Base-by-base conservation (phyloP, 2,329 filamentous ascomycete species). In the Fusarium concolor region DNA sequence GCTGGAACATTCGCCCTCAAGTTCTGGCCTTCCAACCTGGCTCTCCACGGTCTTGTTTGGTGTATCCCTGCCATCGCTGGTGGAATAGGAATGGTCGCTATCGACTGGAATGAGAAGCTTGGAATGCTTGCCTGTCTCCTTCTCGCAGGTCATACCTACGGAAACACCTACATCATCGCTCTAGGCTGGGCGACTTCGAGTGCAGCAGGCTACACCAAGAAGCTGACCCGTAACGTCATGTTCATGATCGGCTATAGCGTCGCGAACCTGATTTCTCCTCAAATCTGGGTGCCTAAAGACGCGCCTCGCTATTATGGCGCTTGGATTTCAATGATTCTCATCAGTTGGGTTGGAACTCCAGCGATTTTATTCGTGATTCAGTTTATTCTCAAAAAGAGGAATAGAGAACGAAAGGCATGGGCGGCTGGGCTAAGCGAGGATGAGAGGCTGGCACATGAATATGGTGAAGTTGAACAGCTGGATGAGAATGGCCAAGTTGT, bases 191-290 rank as follows among this genome's bases (percentile, higher is more conserved):
- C 58, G 14, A 62, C 58, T 15, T 62, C 58, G 2, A 62, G 56
- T 22, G 58, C 58, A 9, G 58, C 58, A 7, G 58, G 58, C 4
- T 62, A 62, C 7, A 62, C 58, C 5, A 83, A 83, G 68, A 82
- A 82, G 62, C 77, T 81, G 4, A 81, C 80, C 5, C 75, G 79
- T 2, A 80, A 79, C 12, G 79, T 76, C 14, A 74, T 81, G 71
- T 80, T 79, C 47, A 79, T 80, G 71, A 60, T 80, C 1, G 80
- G 78, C 1, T 78, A 78, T 11, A 75, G 76, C 11, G 58, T 78
- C 2, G 73, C 74, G 5, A 80, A 78, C 29, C 75, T 81, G 9
- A 72, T 79, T 3, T 77, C 76, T 2, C 79, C 79, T 2, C 79
- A 80, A 57, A 76, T 80, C 5, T 81, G 76, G 76, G 71, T 72